A percentile compares a stretch with the other conserved stretches of the same genome.
Conservation (phyloP, 2,329 filamentous ascomycete genomes). For the Escovopsis sp. region DNA sequence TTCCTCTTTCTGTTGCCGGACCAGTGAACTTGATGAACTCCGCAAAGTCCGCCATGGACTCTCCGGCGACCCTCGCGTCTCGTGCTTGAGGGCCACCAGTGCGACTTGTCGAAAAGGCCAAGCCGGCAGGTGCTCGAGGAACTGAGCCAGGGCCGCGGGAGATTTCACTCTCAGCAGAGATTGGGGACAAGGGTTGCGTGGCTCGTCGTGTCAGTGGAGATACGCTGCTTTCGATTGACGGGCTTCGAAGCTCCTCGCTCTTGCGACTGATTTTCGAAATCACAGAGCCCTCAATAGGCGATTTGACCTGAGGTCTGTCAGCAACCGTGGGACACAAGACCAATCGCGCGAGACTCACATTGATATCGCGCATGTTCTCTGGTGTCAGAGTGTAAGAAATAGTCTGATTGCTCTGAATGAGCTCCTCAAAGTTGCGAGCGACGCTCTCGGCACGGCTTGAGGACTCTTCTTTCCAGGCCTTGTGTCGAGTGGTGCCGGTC, state of each 20-base stretch:
- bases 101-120: constrained; percentile 10
- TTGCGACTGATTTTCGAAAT: constrained; percentile 27
- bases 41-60: constrained; percentile 69
- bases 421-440: constrained; percentile 57
- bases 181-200: neutral
- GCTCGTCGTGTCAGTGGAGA: constrained; percentile 10
- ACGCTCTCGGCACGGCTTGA: constrained; percentile 39
- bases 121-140: constrained; percentile 11
- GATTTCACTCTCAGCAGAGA: constrained; percentile 5
- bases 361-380: constrained; percentile 61
- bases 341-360: constrained; percentile 34
- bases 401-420: constrained; percentile 71
- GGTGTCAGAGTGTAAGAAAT: constrained; percentile 73
- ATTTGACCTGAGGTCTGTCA: constrained; percentile 19
- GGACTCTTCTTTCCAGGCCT: constrained; percentile 37
- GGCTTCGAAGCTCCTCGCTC: constrained; percentile 30
- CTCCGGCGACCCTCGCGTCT: constrained; percentile 55
- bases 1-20: constrained; percentile 36
- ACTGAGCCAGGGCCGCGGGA: constrained; percentile 8
- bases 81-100: constrained; percentile 33
- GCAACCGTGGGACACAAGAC: neutral
- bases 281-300: constrained; percentile 29
- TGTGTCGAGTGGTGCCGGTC: constrained; percentile 26
- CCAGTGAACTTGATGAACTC: constrained; percentile 83
- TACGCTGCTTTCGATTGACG: constrained; percentile 20